Evolutionary conservation across 805 yeast species (phyloP).

Genomic region (Candida andamanensis): DNA sequence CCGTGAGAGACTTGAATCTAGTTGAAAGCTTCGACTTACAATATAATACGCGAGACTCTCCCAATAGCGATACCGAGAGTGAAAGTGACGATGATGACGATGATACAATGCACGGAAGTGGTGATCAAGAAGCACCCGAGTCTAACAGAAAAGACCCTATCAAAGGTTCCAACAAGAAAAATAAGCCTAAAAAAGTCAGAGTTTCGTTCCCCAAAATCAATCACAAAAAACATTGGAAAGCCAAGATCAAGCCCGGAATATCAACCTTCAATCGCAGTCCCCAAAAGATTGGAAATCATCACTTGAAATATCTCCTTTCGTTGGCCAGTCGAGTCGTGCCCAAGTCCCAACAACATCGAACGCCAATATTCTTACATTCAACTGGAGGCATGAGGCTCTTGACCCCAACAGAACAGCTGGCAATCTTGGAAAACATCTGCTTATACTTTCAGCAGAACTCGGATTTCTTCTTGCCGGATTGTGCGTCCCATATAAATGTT

Average conservation of each 20-base stretch:
- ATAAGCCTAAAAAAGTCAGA: not conserved
- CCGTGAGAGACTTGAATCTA: conserved; percentile 6
- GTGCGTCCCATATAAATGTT: conserved; percentile 52
- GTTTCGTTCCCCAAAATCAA: conserved; percentile 25
- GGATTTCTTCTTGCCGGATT: conserved; percentile 56
- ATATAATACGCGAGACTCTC: conserved; percentile 6
- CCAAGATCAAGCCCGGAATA: conserved; percentile 54
- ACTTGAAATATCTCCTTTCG: conserved; percentile 44
- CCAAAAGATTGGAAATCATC: conserved; percentile 47
- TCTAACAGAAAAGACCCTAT: conserved; percentile 44
- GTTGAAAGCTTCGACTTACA: conserved; percentile 3
- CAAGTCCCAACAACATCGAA: conserved; percentile 50
- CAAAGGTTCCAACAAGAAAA: conserved; percentile 1
- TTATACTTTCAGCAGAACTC: conserved; percentile 42
- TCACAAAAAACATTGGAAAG: conserved; percentile 42
- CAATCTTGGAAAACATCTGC: conserved; percentile 46
- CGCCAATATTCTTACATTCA: conserved; percentile 66
- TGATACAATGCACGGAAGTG: conserved; percentile 19
- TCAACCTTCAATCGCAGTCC: conserved; percentile 46
- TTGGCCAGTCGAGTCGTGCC: conserved; percentile 52
- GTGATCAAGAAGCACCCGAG: conserved; percentile 23
- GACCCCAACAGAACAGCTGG: conserved; percentile 46
- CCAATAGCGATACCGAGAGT: conserved; percentile 3
- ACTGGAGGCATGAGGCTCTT: conserved; percentile 66
- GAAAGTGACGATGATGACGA: conserved; percentile 3